phyloP scores from a whole-genome alignment of 257 asterid species.

The Forsythia suspensa region DNA sequence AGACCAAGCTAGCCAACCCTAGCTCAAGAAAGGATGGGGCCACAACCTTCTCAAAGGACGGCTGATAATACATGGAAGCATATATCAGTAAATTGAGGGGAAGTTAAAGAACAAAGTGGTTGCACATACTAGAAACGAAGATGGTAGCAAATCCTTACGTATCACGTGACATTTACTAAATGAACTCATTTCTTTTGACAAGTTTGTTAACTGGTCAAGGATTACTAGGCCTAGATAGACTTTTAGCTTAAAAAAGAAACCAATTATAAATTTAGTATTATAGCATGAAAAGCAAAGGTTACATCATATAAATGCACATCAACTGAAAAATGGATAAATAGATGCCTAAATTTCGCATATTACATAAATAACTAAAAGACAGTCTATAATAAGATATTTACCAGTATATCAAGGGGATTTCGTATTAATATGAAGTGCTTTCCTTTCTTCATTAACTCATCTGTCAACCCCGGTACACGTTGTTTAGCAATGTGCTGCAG shows the following conservation, averaged over 20 bases:
- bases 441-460: conserved; percentile 73
- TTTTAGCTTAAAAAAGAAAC: not conserved
- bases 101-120: not conserved
- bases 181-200: conserved; percentile 7
- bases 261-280: too few species aligned
- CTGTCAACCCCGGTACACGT: conserved; percentile 56
- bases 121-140: conserved; percentile 1
- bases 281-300: not conserved
- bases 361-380: too few species aligned
- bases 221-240: not conserved
- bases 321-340: not conserved
- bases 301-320: conserved; percentile 9
- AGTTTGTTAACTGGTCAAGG: not conserved
- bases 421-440: conserved; percentile 80
- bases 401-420: conserved; percentile 87
- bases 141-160: conserved; percentile 4
- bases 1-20: conserved; percentile 59
- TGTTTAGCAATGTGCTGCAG: conserved; percentile 90
- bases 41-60: conserved; percentile 71
- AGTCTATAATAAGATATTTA: conserved; percentile 27
- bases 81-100: conserved; percentile 21
- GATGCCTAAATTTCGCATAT: not conserved
- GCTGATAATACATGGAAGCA: conserved; percentile 41
- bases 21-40: conserved; percentile 66
- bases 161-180: not conserved